Evolutionary conservation across 495 filamentous ascomycete genomes (phyloP).

Genomic region (Symbiotaphrina buchneri): DNA sequence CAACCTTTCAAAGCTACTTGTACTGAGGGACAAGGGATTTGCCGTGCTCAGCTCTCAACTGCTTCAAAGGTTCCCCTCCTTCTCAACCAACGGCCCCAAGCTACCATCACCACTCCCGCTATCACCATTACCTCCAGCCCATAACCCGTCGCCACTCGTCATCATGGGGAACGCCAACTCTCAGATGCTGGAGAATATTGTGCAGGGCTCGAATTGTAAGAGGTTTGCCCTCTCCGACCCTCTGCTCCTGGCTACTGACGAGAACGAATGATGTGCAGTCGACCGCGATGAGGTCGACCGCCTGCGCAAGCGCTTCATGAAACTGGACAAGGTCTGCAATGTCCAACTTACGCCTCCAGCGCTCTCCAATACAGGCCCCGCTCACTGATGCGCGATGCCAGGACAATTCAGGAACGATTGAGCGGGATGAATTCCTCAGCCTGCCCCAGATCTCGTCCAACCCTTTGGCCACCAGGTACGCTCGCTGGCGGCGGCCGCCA

Average conservation of each 20-base stretch:
- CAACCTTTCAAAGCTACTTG: too few relatives aligned
- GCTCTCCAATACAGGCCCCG: conserved; percentile 2
- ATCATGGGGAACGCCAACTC: conserved; percentile 64
- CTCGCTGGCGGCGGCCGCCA: conserved; percentile 5
- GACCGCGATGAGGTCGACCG: conserved; percentile 92
- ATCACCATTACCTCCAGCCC: too few relatives aligned
- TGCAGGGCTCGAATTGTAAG: conserved; percentile 88
- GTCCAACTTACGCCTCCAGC: not conserved
- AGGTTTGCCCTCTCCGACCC: conserved; percentile 2
- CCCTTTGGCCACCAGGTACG: conserved; percentile 77
- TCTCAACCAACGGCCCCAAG: too few relatives aligned
- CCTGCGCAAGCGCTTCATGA: conserved; percentile 94
- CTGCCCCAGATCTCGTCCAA: conserved; percentile 96
- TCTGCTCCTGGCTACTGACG: not conserved
- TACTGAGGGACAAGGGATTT: too few relatives aligned
- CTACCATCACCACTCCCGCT: too few relatives aligned
- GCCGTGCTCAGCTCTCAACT: too few relatives aligned
- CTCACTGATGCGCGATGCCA: conserved; percentile 13
- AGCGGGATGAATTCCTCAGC: conserved; percentile 94
- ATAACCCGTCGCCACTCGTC: too few relatives aligned
- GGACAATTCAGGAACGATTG: conserved; percentile 96
- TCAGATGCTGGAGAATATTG: conserved; percentile 81
- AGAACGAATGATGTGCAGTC: conserved; percentile 28
- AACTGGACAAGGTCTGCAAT: conserved; percentile 83
- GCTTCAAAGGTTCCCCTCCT: too few relatives aligned